Evolutionary conservation across 1,139 yeast genomes (phyloP).

Genomic region (Geotrichum cucujoidarum): DNA sequence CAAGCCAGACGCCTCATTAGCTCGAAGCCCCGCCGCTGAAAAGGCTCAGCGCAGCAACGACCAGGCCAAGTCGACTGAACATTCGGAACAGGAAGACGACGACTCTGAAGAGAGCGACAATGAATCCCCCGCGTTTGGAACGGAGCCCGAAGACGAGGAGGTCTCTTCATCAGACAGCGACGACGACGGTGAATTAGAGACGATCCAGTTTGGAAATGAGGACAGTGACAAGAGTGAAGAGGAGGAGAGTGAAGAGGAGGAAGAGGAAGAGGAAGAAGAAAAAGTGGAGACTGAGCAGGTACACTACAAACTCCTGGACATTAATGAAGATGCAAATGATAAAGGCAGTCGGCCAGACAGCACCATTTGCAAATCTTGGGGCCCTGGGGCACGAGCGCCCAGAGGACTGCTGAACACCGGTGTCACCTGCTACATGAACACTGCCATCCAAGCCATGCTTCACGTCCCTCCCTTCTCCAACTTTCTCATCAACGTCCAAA

Average conservation of each 20-base stretch:
- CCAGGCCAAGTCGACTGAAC: conserved; percentile 2
- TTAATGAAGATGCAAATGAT: conserved; percentile 30
- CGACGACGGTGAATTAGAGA: conserved; percentile 22
- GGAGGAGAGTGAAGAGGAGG: conserved; percentile 36
- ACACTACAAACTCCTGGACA: conserved; percentile 15
- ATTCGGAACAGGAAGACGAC: conserved; percentile 13
- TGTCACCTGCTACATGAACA: conserved; percentile 93
- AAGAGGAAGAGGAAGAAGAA: conserved; percentile 25
- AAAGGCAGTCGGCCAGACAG: conserved; percentile 37
- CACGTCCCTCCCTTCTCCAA: conserved; percentile 91
- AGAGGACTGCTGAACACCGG: conserved; percentile 85
- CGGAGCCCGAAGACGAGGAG: conserved; percentile 1
- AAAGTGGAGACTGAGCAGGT: background rate
- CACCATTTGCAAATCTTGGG: conserved; percentile 57
- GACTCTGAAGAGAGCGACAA: conserved; percentile 4
- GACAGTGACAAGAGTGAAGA: conserved; percentile 18
- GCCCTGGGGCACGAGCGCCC: conserved; percentile 51
- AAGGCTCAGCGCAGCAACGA: background rate
- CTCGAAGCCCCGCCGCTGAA: conserved; percentile 3
- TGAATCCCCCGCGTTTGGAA: background rate
- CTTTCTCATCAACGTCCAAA: conserved; percentile 62
- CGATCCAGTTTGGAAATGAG: conserved; percentile 19
- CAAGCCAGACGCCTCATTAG: conserved; percentile 22
- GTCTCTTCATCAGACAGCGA: background rate
- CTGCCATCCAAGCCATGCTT: conserved; percentile 84